phyloP scores from a whole-genome alignment of 2,329 filamentous ascomycete genomes.

The Penicillium sp. region DNA sequence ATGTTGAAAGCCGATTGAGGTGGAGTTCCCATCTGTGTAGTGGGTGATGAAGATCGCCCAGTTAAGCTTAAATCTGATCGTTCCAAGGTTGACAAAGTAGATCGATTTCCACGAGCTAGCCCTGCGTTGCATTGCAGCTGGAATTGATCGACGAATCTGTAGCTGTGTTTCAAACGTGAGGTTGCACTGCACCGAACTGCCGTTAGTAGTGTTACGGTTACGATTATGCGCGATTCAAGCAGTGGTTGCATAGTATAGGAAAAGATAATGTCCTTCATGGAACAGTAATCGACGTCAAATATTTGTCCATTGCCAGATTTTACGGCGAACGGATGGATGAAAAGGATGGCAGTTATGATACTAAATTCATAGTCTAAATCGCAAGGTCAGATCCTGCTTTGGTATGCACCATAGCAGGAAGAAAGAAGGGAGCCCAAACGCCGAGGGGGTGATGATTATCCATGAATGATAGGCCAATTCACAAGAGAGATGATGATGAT shows the following conservation, averaged over 20 bases:
- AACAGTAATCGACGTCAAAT: background rate
- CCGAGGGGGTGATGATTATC: slow-evolving; percentile 24
- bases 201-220: background rate
- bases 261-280: background rate
- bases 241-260: background rate
- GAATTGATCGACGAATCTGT: background rate
- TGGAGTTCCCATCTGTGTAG: background rate
- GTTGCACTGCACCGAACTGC: background rate
- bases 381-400: slow-evolving; percentile 9
- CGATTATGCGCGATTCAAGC: background rate
- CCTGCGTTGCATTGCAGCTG: background rate
- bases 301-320: background rate
- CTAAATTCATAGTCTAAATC: slow-evolving; percentile 22
- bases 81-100: background rate
- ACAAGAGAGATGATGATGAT: slow-evolving; percentile 13
- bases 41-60: background rate
- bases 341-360: slow-evolving; percentile 16
- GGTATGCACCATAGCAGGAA: background rate
- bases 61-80: background rate
- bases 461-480: slow-evolving; percentile 7
- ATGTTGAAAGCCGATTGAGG: no score
- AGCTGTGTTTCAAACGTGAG: background rate
- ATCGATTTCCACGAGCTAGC: background rate
- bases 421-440: slow-evolving; percentile 24
- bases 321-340: background rate